A percentile compares a stretch with the other conserved stretches of the same genome.
phyloP scores from a whole-genome alignment of 495 filamentous ascomycete genomes.

The Hypoxylon subgilvum region DNA sequence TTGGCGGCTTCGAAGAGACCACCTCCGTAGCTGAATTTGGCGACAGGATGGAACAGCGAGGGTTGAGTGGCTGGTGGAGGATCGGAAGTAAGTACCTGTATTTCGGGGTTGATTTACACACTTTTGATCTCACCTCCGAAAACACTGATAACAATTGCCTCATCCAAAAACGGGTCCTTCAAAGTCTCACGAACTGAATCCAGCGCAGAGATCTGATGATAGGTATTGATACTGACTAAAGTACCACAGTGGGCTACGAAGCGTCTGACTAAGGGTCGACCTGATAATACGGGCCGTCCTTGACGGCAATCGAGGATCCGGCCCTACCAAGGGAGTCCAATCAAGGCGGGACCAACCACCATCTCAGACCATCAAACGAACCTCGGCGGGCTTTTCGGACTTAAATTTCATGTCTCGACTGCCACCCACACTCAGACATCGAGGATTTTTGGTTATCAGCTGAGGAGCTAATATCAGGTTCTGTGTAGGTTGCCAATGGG shows the following conservation, averaged over 20 bases:
- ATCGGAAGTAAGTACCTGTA: constrained; percentile 35
- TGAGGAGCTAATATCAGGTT: neutral
- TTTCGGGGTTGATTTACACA: neutral
- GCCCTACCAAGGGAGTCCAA: too few relatives aligned
- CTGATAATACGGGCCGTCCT: neutral
- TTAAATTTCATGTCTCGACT: neutral
- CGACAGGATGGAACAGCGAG: constrained; percentile 38
- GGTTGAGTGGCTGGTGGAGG: constrained; percentile 38
- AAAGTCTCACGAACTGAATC: too few relatives aligned
- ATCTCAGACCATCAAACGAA: neutral
- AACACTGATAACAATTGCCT: too few relatives aligned
- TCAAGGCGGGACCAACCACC: too few relatives aligned
- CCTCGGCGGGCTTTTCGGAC: neutral
- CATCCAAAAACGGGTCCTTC: too few relatives aligned
- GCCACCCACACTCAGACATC: too few relatives aligned
- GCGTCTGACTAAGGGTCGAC: neutral
- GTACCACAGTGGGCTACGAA: constrained; percentile 25
- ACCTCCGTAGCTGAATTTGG: constrained; percentile 38
- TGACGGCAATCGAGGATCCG: neutral
- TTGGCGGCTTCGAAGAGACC: constrained; percentile 33
- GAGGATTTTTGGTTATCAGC: neutral
- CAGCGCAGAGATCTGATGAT: neutral
- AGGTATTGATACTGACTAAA: constrained; percentile 2
- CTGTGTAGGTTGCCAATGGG: neutral
- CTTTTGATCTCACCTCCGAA: neutral